Base-by-base conservation (phyloP, 169 alveolate genomes). In the Plasmodium gonderi region DNA sequence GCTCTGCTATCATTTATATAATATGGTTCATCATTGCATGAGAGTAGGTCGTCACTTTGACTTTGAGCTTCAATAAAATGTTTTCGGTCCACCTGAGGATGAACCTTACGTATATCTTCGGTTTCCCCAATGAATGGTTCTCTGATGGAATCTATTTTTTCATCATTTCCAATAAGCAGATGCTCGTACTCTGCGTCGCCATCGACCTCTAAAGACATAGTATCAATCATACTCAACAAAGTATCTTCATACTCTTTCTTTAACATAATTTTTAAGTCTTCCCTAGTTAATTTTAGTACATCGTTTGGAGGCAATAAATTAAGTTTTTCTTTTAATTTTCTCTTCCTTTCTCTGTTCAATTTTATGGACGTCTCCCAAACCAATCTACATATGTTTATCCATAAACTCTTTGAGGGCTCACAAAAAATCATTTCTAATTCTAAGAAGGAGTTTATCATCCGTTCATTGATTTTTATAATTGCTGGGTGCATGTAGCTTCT, bases 401-500 rank as follows among this genome's bases (percentile, higher is more conserved):
- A 95, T 29, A 91, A 74, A 31, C 81, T 83, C 65, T 79, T 80
- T 23, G 97, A 95, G 0, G 97, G 97, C 78, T 95, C 96, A 79
- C 97, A 95, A 64, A 91, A 80, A 40, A 95, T 82, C 79, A 93
- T 95, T 82, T 95, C 96, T 9, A 95, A 91, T 89, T 95, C 97
- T 74, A 95, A 87, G 87, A 93, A 95, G 12, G 96, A 95, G 91
- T 95, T 95, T 80, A 95, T 92, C 72, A 95, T 91, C 31, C 92
- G 42, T 95, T 95, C 94, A 69, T 96, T 96, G 91, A 96, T 92
- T 33, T 97, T 94, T 12, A 96, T 92, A 11, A 96, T 95, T 31
- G 97, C 94, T 8, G 98, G 98, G 72, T 95, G 97, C 90, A 95
- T 94, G 44, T 80, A 81, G 4, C 97, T 93, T 85, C 90, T 69